phyloP scores from a whole-genome alignment of 345 rosid genomes.

The Rubroshorea leprosula region DNA sequence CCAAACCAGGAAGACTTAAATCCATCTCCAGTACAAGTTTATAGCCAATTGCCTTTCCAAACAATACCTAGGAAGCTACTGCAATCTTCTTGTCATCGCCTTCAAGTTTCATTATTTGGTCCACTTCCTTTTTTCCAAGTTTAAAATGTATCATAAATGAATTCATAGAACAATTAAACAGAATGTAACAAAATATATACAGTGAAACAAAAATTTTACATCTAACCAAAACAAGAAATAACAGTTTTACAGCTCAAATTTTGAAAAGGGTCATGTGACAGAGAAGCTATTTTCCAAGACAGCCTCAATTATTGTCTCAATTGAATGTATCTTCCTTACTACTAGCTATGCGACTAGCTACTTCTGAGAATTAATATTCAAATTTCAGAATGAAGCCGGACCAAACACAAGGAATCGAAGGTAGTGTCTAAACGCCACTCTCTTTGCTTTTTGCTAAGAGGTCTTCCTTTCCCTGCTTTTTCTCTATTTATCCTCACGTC shows the following conservation, averaged over 20 bases:
- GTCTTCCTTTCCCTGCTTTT: slow-evolving; percentile 90
- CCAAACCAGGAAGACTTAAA: background rate
- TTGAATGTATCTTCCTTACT: background rate
- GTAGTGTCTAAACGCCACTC: slow-evolving; percentile 69
- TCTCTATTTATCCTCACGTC: slow-evolving; percentile 76
- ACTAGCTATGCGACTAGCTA: background rate
- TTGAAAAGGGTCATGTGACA: background rate
- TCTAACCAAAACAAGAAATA: too few relatives aligned
- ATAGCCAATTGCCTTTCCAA: too few relatives aligned
- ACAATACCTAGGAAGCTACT: too few relatives aligned
- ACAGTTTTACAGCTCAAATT: slow-evolving; percentile 5
- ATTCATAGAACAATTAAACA: background rate
- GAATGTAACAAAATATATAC: background rate
- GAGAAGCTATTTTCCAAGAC: background rate
- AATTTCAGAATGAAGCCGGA: slow-evolving; percentile 48
- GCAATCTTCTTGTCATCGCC: background rate
- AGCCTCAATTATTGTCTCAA: background rate
- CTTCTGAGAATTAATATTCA: too few relatives aligned
- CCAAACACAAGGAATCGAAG: slow-evolving; percentile 56
- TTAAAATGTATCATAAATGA: background rate
- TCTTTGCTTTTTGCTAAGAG: slow-evolving; percentile 75
- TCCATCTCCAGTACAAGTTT: background rate
- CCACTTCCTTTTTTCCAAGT: background rate
- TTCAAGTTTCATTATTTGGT: slow-evolving; percentile 4
- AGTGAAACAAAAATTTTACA: too few relatives aligned